Percentiles rank a stretch among this genome's conserved stretches.
Evolutionary conservation across 1,284 basidiomycete genomes (phyloP).

Genomic region (Boletus hoseneyae): DNA sequence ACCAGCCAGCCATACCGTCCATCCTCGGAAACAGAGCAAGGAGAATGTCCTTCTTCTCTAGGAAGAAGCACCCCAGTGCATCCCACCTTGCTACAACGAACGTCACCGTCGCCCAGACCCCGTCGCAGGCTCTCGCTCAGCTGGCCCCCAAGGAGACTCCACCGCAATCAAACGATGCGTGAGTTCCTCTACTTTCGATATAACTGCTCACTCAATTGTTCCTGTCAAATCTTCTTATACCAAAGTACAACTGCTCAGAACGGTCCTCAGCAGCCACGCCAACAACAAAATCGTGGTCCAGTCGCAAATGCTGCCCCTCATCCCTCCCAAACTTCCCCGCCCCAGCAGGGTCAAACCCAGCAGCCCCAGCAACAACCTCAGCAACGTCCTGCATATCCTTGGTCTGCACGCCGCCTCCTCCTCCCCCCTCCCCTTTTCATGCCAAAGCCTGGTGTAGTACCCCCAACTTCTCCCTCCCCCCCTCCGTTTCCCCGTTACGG

Average conservation of each 20-base stretch:
- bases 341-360: slow-evolving; percentile 14
- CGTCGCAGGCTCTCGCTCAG: slow-evolving; percentile 63
- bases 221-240: slow-evolving; percentile 4
- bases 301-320: slow-evolving; percentile 24
- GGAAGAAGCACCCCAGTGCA: slow-evolving; percentile 65
- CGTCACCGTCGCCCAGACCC: slow-evolving; percentile 56
- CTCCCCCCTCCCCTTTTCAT: slow-evolving; percentile 63
- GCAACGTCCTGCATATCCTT: slow-evolving; percentile 70
- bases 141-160: slow-evolving; percentile 36
- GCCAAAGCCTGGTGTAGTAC: slow-evolving; percentile 56
- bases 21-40: slow-evolving; percentile 52
- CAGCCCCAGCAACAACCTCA: slow-evolving; percentile 32
- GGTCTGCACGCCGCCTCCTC: slow-evolving; percentile 68
- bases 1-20: slow-evolving; percentile 52
- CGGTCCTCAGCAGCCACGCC: slow-evolving; percentile 35
- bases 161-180: slow-evolving; percentile 38
- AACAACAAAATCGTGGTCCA: slow-evolving; percentile 27
- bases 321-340: slow-evolving; percentile 25
- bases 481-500: slow-evolving; percentile 97
- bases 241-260: slow-evolving; percentile 26
- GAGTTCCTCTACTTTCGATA: slow-evolving; percentile 28
- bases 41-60: slow-evolving; percentile 87
- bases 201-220: slow-evolving; percentile 9
- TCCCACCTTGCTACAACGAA: slow-evolving; percentile 38
- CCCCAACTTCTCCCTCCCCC: slow-evolving; percentile 62